phyloP scores from a whole-genome alignment of 768 basidiomycete genomes.

The Pulveroboletus sp. region DNA sequence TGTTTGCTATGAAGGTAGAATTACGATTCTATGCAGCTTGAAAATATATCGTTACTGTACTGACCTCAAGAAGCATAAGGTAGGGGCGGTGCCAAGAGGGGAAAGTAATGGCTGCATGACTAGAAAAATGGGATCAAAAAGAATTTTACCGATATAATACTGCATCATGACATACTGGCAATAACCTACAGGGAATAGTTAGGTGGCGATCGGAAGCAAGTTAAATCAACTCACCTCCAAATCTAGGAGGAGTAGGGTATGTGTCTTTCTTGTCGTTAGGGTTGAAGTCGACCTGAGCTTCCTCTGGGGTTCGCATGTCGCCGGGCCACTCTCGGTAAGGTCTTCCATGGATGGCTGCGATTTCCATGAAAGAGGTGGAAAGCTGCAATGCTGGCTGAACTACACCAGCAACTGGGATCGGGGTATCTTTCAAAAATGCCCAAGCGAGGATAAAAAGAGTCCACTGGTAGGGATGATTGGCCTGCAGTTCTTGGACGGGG shows the following conservation, averaged over 20 bases:
- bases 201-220: background rate
- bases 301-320: conserved; percentile 15
- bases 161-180: conserved; percentile 21
- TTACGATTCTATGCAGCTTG: background rate
- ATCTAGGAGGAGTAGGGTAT: conserved; percentile 23
- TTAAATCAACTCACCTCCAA: conserved; percentile 18
- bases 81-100: conserved; percentile 29
- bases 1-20: conserved; percentile 18
- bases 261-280: conserved; percentile 23
- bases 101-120: conserved; percentile 21
- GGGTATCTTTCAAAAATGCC: conserved; percentile 9
- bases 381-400: conserved; percentile 10
- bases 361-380: conserved; percentile 18
- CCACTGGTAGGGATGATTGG: conserved; percentile 23
- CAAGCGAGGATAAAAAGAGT: conserved; percentile 26
- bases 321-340: conserved; percentile 25
- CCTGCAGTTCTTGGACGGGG: conserved; percentile 18
- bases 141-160: background rate
- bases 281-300: conserved; percentile 16
- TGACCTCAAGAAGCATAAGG: conserved; percentile 26
- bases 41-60: background rate
- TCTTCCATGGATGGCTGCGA: conserved; percentile 24
- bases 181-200: conserved; percentile 14
- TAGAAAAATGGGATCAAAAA: background rate
- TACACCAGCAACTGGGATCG: conserved; percentile 12